phyloP scores from a whole-genome alignment of 345 rosid species.

The Gossypium stocksii region DNA sequence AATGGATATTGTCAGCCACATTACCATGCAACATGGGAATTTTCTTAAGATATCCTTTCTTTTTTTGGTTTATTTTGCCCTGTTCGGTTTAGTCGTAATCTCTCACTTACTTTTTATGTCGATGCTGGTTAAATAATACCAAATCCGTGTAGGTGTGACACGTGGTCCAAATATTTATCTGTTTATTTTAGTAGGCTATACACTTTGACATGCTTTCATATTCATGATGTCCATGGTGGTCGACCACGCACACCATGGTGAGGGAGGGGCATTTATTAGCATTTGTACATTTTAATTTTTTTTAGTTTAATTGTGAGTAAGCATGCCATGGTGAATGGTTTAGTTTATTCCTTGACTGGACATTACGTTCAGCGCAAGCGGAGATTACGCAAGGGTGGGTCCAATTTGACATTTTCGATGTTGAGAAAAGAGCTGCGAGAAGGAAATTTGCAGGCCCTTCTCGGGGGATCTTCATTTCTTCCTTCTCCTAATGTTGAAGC shows the following conservation, averaged over 20 bases:
- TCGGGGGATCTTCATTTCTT: slow-evolving; percentile 53
- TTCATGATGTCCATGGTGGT: background rate
- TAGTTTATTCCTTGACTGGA: slow-evolving; percentile 47
- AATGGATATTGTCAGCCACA: slow-evolving; percentile 61
- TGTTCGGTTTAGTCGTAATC: background rate
- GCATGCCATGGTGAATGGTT: slow-evolving; percentile 1
- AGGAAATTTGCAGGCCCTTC: slow-evolving; percentile 61
- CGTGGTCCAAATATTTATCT: background rate
- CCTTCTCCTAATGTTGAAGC: slow-evolving; percentile 36
- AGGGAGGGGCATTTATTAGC: background rate
- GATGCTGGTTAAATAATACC: background rate
- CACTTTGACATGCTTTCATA: background rate
- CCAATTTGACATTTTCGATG: slow-evolving; percentile 47
- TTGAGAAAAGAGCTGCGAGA: slow-evolving; percentile 69
- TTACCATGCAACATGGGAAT: slow-evolving; percentile 62
- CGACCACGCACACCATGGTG: background rate
- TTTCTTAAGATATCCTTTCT: slow-evolving; percentile 74
- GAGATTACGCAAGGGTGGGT: slow-evolving; percentile 57
- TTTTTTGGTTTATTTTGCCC: background rate
- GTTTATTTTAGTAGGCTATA: too few species aligned
- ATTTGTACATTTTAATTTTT: background rate
- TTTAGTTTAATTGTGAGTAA: background rate
- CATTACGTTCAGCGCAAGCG: slow-evolving; percentile 64
- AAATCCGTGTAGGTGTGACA: background rate
- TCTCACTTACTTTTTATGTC: background rate